Conservation (phyloP, 2,329 filamentous ascomycete species). For the Ophiostoma sp. region DNA sequence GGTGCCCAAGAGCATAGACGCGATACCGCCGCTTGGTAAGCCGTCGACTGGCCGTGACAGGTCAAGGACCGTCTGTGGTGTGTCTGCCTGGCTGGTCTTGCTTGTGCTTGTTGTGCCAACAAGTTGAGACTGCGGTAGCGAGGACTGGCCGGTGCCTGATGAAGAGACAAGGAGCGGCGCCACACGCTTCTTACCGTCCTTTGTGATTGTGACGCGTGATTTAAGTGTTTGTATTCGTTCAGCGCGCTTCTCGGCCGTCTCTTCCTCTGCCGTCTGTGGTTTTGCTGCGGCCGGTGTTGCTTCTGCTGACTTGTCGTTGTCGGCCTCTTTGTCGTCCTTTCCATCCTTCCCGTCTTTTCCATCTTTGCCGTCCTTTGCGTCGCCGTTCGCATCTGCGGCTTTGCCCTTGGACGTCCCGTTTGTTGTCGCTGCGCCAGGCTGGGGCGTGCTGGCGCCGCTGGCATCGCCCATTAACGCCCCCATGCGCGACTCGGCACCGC, state of each 20-base stretch:
- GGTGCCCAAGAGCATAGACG: conserved; percentile 84
- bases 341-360: conserved; percentile 23
- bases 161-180: conserved; percentile 89
- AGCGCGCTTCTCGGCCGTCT: conserved; percentile 54
- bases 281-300: conserved; percentile 4
- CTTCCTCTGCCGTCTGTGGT: conserved; percentile 39
- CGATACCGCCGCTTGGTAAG: conserved; percentile 83
- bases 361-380: conserved; percentile 34
- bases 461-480: conserved; percentile 95
- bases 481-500: conserved; percentile 91
- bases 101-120: conserved; percentile 68
- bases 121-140: conserved; percentile 82
- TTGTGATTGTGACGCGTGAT: conserved; percentile 88
- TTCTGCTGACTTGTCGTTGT: conserved; percentile 9
- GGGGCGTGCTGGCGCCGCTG: conserved; percentile 38
- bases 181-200: conserved; percentile 95
- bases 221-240: conserved; percentile 67
- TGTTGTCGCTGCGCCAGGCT: conserved; percentile 40
- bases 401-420: conserved; percentile 33
- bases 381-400: conserved; percentile 35
- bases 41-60: conserved; percentile 93
- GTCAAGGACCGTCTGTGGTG: conserved; percentile 81
- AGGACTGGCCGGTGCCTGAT: conserved; percentile 82
- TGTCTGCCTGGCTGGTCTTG: conserved; percentile 64
- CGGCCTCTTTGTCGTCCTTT: conserved; percentile 24